Conservation (phyloP, 1,284 basidiomycete species). For the Wallemia hederae region DNA sequence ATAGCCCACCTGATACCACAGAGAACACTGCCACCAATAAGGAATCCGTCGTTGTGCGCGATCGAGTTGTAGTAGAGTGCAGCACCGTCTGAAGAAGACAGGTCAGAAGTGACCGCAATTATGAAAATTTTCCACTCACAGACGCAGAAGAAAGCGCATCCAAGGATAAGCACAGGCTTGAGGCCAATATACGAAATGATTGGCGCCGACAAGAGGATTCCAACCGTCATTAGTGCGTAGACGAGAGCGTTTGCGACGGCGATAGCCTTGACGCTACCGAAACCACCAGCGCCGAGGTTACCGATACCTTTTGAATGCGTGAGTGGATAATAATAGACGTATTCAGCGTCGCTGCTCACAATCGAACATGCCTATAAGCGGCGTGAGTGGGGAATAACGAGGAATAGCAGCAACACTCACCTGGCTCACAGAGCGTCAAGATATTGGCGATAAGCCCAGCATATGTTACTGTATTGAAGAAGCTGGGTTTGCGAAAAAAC, state of each 20-base stretch:
- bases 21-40: constrained; percentile 10
- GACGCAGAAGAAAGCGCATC: not conserved
- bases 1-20: constrained; percentile 9
- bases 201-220: constrained; percentile 1
- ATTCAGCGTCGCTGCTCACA: too few species aligned
- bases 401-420: not conserved
- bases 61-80: constrained; percentile 12
- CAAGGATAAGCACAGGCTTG: constrained; percentile 11
- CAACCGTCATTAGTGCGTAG: constrained; percentile 7
- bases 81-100: constrained; percentile 12
- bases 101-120: constrained; percentile 6
- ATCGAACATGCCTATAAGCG: not conserved
- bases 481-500: not conserved
- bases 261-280: constrained; percentile 11
- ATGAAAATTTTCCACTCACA: too few species aligned
- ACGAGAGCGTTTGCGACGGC: constrained; percentile 12
- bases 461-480: not conserved
- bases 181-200: constrained; percentile 3
- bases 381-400: not conserved
- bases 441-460: not conserved
- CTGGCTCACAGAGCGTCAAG: not conserved
- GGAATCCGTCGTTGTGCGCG: constrained; percentile 9
- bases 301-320: not conserved
- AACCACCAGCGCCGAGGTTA: constrained; percentile 12
- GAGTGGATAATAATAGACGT: too few species aligned